Evolutionary conservation across 2,329 filamentous ascomycete genomes (phyloP), one percentile per base, ranked within the genome.

Genomic region (Capronia americana): DNA sequence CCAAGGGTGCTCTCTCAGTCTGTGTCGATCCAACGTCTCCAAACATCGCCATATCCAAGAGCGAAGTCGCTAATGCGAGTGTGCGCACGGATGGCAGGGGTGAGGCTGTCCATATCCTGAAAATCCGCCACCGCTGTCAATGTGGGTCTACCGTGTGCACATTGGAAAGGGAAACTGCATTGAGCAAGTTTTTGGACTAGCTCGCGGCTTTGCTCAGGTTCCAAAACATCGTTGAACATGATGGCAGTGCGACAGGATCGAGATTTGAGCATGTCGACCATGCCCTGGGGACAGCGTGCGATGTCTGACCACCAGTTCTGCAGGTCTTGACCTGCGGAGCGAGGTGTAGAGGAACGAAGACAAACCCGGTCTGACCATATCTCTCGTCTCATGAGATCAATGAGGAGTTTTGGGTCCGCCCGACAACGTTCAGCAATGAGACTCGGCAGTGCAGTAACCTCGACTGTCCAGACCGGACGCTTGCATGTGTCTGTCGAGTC

Each of bases 381-480:
- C 74, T 96, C 92, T 5, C 85, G 83, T 7, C 93, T 87, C 8
- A 98, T 79, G 11, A 98, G 79, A 4, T 92, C 87, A 30, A 92
- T 86, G 0, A 94, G 79, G 0, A 97, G 77, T 6, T 85, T 84
- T 0, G 92, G 91, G 62, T 96, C 89, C 4, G 84, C 75, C 44
- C 85, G 85, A 76, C 93, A 97, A 54, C 93, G 86, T 73, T 96
- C 92, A 0, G 86, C 79, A 57, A 98, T 93, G 32, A 85, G 85
- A 0, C 86, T 83, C 0, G 94, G 94, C 0, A 98, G 81, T 2
- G 82, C 79, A 0, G 77, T 79, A 0, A 95, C 81, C 0, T 76
- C 77, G 1, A 92, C 69, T 41, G 17, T 44, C 61, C 75, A 53
- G 6, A 14, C 11, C 28, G 23, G 2, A 48, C n/a, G 28, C 34